Percentiles rank a stretch among this genome's conserved stretches.
These are phyloP conservation scores for Botrytis cinerea DNA, from an alignment of 2,329 filamentous ascomycete genomes.

Conservation along the genomic window DNA sequence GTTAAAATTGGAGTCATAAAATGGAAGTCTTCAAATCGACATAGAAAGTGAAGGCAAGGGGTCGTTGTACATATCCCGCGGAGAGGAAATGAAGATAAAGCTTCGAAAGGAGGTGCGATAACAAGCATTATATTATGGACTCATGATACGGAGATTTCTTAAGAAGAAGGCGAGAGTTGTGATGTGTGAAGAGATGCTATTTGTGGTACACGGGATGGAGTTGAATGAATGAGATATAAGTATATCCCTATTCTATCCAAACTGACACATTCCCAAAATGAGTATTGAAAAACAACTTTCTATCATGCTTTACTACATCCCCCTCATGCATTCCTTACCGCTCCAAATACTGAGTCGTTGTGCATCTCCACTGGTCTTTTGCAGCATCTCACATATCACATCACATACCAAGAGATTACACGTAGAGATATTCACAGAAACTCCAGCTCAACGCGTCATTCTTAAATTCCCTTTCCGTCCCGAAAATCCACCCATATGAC, in stretches of 20 bases:
- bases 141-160: background rate
- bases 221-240: background rate
- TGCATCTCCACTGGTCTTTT: background rate
- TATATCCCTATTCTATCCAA: background rate
- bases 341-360: background rate
- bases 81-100: constrained; percentile 11
- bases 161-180: background rate
- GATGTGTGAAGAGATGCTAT: background rate
- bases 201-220: background rate
- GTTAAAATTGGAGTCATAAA: background rate
- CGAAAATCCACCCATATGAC: too few relatives aligned
- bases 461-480: too few relatives aligned
- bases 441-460: background rate
- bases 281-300: background rate
- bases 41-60: constrained; percentile 2
- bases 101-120: background rate
- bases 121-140: constrained; percentile 1
- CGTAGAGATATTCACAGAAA: background rate
- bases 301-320: background rate
- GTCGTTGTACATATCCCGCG: constrained; percentile 20
- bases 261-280: too few relatives aligned
- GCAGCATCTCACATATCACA: background rate
- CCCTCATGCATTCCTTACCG: background rate
- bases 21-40: background rate
- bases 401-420: background rate